These are phyloP conservation scores for Neonectria ditissima DNA, from an alignment of 2,329 filamentous ascomycete genomes.

Conservation along the genomic window DNA sequence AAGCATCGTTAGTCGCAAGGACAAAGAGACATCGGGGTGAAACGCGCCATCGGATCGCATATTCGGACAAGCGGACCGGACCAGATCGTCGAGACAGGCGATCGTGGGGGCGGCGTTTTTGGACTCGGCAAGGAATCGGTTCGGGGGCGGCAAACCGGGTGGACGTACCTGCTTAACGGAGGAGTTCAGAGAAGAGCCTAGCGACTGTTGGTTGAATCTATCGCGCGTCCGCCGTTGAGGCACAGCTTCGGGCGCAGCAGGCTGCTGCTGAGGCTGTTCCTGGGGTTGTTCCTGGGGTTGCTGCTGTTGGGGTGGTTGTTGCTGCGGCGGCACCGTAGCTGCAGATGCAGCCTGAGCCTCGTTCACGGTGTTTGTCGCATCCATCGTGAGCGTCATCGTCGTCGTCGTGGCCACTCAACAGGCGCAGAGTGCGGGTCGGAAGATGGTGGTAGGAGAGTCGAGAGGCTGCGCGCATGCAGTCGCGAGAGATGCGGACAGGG, in stretches of 20 bases:
- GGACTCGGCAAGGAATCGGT: conserved; percentile 21
- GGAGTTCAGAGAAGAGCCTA: conserved; percentile 72
- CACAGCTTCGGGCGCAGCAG: conserved; percentile 34
- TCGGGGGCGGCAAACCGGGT: conserved; percentile 19
- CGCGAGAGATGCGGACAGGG: conserved; percentile 16
- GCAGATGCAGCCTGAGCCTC: conserved; percentile 35
- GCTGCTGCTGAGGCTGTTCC: conserved; percentile 38
- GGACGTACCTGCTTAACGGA: conserved; percentile 74
- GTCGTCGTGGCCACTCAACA: conserved; percentile 28
- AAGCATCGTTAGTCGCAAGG: conserved; percentile 34
- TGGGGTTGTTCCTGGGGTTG: conserved; percentile 24
- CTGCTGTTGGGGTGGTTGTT: conserved; percentile 26
- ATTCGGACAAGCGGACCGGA: neutral
- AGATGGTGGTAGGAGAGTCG: conserved; percentile 24
- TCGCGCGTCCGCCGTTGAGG: conserved; percentile 59
- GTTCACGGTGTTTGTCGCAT: conserved; percentile 40
- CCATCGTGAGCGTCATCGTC: conserved; percentile 37
- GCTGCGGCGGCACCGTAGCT: conserved; percentile 32
- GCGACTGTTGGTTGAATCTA: conserved; percentile 71
- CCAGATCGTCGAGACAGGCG: conserved; percentile 6
- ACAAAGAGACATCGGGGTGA: neutral
- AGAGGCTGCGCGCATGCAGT: conserved; percentile 36
- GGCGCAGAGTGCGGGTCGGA: conserved; percentile 24
- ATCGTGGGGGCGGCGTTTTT: conserved; percentile 17
- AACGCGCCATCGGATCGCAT: conserved; percentile 6